Evolutionary conservation across 2,329 filamentous ascomycete genomes (phyloP).

Genomic region (Ceratocystis cubensis): DNA sequence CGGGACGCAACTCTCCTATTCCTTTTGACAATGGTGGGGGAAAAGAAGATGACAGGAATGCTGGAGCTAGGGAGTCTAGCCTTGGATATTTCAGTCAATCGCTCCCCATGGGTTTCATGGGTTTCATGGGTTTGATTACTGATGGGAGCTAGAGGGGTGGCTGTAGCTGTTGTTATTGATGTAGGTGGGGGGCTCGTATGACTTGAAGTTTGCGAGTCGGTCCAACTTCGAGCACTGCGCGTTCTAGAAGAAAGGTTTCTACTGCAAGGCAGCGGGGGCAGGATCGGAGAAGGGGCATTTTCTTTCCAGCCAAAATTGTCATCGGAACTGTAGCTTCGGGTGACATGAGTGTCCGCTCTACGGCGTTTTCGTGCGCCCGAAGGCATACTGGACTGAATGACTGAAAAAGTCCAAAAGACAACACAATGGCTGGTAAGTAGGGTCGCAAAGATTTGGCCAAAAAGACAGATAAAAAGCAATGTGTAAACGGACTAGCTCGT

Average conservation of each 20-base stretch:
- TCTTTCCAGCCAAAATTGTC: slow-evolving; percentile 14
- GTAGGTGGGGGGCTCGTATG: not conserved
- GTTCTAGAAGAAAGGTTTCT: not conserved
- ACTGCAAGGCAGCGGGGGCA: not conserved
- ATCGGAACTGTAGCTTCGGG: slow-evolving; percentile 14
- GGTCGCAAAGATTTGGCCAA: not conserved
- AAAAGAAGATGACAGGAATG: slow-evolving; percentile 11
- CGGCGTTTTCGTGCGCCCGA: slow-evolving; percentile 9
- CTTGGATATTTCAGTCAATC: not conserved
- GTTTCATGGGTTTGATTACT: slow-evolving; percentile 1
- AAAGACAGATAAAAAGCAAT: not conserved
- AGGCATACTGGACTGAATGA: not conserved
- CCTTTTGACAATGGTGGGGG: slow-evolving; percentile 1
- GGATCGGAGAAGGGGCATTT: slow-evolving; percentile 13
- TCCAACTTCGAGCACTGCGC: slow-evolving; percentile 6
- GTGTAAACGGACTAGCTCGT: not conserved
- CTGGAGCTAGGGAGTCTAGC: not conserved
- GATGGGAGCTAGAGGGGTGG: slow-evolving; percentile 2
- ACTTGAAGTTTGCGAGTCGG: not conserved
- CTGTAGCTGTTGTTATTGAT: not conserved
- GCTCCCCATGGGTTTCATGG: not conserved
- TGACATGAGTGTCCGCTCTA: slow-evolving; percentile 5
- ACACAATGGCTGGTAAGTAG: not conserved
- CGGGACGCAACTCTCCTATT: not conserved
- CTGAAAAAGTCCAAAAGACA: not conserved